Base-by-base conservation (phyloP, 1,139 yeast genomes). In the Yamadazyma atmosphaerica region DNA sequence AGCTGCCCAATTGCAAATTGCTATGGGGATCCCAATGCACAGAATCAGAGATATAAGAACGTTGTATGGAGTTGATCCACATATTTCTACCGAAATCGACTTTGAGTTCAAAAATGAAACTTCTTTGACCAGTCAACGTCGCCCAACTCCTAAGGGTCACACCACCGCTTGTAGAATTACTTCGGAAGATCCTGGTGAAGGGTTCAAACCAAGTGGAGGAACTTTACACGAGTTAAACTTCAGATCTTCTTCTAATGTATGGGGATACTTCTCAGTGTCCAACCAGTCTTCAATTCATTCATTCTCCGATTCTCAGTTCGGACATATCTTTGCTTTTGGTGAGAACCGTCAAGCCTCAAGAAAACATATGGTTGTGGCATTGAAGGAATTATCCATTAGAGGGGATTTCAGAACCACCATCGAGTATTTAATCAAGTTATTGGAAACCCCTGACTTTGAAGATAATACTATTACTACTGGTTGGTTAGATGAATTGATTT, bases 161-260 rank as follows among this genome's bases (percentile, higher is more conserved):
- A 87, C 96, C 63, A 92, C 98, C 37, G 98, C 98, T 38, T 90
- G 98, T 72, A 90, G 98, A 74, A 92, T 92, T 63, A 92, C 98
- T 23, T 87, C 96, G 7, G 98, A 92, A 69, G 98, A 92, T 68
- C 98, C 98, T 29, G 95, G 96, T 61, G 98, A 90, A 71, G 98
- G 98, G 35, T 92, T 92, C 77, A 92, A 92, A 66, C 98, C 98
- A 43, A 87, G 96, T 36, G 95, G 96, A 58, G 98, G 98, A 72
- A 81, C 90, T 44, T 77, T 92, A 67, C 96, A 89, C 54, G 98
- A 92, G 62, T 79, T 92, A 61, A 94, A 92, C 63, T 92, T 92
- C 76, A 80, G 98, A 63, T 92, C 98, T 3, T 85, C 95, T 30
- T 88, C 97, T 15, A 92, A 92, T 55, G 98, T 92, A 36, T 92